Percentiles rank a stretch among this genome's conserved stretches.
Conservation (phyloP, 192 early-diverging fungal species). For the Phlyctochytrium bullatum region DNA sequence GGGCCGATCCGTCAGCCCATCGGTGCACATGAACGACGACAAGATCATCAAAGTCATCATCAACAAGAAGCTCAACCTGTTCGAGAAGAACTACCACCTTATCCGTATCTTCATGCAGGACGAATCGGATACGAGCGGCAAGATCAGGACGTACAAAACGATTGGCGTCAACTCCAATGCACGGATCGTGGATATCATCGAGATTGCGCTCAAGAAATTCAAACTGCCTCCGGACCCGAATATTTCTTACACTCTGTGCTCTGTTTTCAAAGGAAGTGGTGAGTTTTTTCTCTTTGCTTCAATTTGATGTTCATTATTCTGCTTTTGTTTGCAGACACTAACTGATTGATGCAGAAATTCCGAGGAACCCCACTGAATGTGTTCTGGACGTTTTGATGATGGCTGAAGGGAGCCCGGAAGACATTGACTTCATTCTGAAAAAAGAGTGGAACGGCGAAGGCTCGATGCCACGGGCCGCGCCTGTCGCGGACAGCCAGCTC, state of each 20-base stretch:
- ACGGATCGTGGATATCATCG: constrained; percentile 32
- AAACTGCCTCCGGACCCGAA: constrained; percentile 20
- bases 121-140: constrained; percentile 16
- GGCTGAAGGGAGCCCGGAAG: constrained; percentile 27
- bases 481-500: constrained; percentile 12
- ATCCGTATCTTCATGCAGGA: constrained; percentile 43
- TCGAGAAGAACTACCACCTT: constrained; percentile 47
- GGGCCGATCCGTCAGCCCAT: constrained; percentile 7
- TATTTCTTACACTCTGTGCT: constrained; percentile 26
- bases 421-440: constrained; percentile 44
- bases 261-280: constrained; percentile 36
- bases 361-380: constrained; percentile 20
- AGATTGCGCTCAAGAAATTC: constrained; percentile 46
- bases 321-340: neutral
- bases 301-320: neutral
- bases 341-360: constrained; percentile 22
- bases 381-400: constrained; percentile 36
- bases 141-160: constrained; percentile 46
- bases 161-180: constrained; percentile 39
- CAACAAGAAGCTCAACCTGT: constrained; percentile 49
- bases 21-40: constrained; percentile 44
- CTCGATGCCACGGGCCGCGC: constrained; percentile 1
- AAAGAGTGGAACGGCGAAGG: constrained; percentile 31
- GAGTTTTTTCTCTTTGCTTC: constrained; percentile 5
- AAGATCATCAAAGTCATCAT: constrained; percentile 54